These are phyloP conservation scores for Gossypium australe DNA, from an alignment of 345 rosid species.

Conservation along the genomic window DNA sequence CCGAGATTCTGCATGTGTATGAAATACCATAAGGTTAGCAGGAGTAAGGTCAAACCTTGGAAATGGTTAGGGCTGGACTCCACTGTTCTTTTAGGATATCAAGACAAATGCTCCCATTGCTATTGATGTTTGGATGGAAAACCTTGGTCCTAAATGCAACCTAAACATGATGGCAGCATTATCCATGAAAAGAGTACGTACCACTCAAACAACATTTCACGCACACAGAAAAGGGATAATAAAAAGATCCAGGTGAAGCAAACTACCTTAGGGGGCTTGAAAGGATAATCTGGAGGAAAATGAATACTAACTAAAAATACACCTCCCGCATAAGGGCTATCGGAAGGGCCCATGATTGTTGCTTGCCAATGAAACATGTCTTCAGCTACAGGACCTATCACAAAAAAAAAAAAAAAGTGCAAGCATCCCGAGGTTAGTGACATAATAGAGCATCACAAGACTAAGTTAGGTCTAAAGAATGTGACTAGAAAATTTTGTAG, in stretches of 20 bases:
- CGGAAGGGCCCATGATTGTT: constrained; percentile 41
- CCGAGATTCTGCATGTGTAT: background rate
- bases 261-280: constrained; percentile 37
- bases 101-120: constrained; percentile 20
- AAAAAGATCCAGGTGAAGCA: background rate
- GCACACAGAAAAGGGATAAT: too few species aligned
- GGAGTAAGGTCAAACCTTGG: constrained; percentile 9
- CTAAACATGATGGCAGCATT: background rate
- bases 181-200: background rate
- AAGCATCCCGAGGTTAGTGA: background rate
- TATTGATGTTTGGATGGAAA: constrained; percentile 17
- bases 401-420: background rate
- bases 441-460: background rate
- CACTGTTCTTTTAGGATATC: constrained; percentile 19
- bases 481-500: background rate
- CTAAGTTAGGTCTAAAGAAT: background rate
- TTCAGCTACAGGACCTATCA: constrained; percentile 28
- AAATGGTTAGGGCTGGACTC: constrained; percentile 19
- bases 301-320: constrained; percentile 32
- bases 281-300: constrained; percentile 39
- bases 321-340: constrained; percentile 40
- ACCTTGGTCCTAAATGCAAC: constrained; percentile 20
- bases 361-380: constrained; percentile 39
- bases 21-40: background rate
- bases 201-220: background rate